Evolutionary conservation across 495 filamentous ascomycete species (phyloP).

Genomic region (Penicillium goetzii): DNA sequence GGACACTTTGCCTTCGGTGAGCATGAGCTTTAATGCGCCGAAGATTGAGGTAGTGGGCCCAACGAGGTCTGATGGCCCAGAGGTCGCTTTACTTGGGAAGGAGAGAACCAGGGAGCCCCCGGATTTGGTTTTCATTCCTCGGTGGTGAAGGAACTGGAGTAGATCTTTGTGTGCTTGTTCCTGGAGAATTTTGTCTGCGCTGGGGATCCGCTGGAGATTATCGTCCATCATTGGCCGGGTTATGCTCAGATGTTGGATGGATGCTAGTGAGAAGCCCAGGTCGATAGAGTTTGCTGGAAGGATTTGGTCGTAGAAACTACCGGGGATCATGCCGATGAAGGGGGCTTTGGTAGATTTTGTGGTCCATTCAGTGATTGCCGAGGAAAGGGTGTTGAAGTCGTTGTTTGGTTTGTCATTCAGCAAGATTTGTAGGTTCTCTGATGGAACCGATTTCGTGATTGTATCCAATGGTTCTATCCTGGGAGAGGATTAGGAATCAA

Average conservation of each 20-base stretch:
- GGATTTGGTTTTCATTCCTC: not conserved
- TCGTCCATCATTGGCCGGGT: not conserved
- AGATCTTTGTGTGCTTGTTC: not conserved
- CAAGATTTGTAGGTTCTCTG: not conserved
- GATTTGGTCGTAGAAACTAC: not conserved
- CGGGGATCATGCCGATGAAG: not conserved
- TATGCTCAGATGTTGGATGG: not conserved
- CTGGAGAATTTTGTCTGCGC: not conserved
- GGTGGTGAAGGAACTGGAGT: not conserved
- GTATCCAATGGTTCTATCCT: not conserved
- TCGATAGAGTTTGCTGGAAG: not conserved
- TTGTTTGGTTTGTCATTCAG: not conserved
- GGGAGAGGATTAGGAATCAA: not conserved
- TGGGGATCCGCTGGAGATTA: not conserved
- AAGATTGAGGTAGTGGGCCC: not conserved
- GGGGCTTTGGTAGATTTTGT: not conserved
- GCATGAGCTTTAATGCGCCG: not conserved
- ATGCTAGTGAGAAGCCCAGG: not conserved
- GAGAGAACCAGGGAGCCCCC: not conserved
- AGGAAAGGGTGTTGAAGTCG: not conserved
- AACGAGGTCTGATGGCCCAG: not conserved
- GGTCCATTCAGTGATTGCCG: not conserved
- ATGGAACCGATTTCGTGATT: not conserved
- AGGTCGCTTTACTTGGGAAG: not conserved
- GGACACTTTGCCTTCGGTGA: not conserved